phyloP scores from a whole-genome alignment of 2,329 filamentous ascomycete species.

The Penicillium sp. region DNA sequence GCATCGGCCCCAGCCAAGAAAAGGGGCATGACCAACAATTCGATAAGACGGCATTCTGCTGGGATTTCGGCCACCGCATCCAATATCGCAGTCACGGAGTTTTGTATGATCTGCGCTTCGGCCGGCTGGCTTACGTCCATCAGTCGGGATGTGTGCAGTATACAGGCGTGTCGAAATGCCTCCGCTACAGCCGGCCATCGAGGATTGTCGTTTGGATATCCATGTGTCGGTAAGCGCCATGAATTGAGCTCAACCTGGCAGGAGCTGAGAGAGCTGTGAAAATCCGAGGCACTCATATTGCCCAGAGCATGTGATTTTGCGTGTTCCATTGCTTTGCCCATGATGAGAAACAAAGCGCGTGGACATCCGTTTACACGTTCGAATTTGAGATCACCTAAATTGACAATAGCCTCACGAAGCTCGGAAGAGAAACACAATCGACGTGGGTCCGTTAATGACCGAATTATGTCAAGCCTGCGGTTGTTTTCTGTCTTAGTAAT shows the following conservation, averaged over 20 bases:
- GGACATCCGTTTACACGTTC: constrained; percentile 35
- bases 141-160: constrained; percentile 30
- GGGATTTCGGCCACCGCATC: constrained; percentile 30
- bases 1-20: constrained; percentile 34
- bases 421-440: constrained; percentile 32
- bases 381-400: constrained; percentile 26
- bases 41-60: constrained; percentile 23
- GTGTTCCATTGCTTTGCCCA: constrained; percentile 29
- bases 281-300: constrained; percentile 6
- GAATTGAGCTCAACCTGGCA: constrained; percentile 22
- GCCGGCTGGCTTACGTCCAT: constrained; percentile 25
- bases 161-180: constrained; percentile 30
- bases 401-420: constrained; percentile 28
- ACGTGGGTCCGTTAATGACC: constrained; percentile 28
- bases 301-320: constrained; percentile 27
- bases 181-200: constrained; percentile 29
- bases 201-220: constrained; percentile 25
- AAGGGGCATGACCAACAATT: constrained; percentile 31
- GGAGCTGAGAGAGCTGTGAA: constrained; percentile 1
- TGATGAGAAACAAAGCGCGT: constrained; percentile 31
- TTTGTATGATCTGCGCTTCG: constrained; percentile 24
- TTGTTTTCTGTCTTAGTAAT: not conserved
- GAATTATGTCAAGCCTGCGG: constrained; percentile 35
- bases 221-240: constrained; percentile 22
- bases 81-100: constrained; percentile 28